These are phyloP conservation scores for Lactarius tabidus DNA, from an alignment of 768 basidiomycete species.

Conservation along the genomic window DNA sequence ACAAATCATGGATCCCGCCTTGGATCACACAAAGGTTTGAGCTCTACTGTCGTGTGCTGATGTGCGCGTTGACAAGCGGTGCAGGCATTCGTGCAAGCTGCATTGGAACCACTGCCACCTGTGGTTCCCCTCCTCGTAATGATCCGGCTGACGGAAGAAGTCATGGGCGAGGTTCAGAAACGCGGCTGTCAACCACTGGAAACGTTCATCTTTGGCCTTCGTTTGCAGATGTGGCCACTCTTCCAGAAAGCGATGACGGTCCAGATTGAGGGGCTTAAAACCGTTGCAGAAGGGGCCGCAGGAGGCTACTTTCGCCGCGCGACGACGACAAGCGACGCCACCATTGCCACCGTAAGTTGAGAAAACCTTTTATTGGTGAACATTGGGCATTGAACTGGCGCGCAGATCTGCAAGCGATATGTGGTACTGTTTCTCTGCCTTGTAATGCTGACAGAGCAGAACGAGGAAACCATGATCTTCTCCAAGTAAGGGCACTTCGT, in stretches of 20 bases:
- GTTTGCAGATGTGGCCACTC: slow-evolving; percentile 87
- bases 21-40: slow-evolving; percentile 75
- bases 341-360: slow-evolving; percentile 56
- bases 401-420: slow-evolving; percentile 72
- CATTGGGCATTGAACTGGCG: not conserved
- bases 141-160: slow-evolving; percentile 84
- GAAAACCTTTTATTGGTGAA: slow-evolving; percentile 3
- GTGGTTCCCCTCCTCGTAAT: slow-evolving; percentile 79
- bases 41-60: slow-evolving; percentile 21
- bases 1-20: slow-evolving; percentile 85
- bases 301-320: slow-evolving; percentile 61
- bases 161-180: slow-evolving; percentile 69
- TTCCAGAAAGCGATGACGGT: slow-evolving; percentile 88
- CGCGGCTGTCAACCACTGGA: slow-evolving; percentile 79
- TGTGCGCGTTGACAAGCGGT: not conserved
- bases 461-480: slow-evolving; percentile 96
- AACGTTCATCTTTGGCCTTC: slow-evolving; percentile 72
- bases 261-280: slow-evolving; percentile 78
- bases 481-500: slow-evolving; percentile 58
- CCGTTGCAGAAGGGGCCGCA: slow-evolving; percentile 68
- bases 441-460: slow-evolving; percentile 72
- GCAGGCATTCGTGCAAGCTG: slow-evolving; percentile 64
- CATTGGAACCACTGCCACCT: slow-evolving; percentile 71
- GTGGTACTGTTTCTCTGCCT: slow-evolving; percentile 77
- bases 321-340: slow-evolving; percentile 59